Evolutionary conservation across 768 basidiomycete genomes (phyloP), one percentile per base, ranked within the genome.

Genomic region (Cubamyces lactineus): DNA sequence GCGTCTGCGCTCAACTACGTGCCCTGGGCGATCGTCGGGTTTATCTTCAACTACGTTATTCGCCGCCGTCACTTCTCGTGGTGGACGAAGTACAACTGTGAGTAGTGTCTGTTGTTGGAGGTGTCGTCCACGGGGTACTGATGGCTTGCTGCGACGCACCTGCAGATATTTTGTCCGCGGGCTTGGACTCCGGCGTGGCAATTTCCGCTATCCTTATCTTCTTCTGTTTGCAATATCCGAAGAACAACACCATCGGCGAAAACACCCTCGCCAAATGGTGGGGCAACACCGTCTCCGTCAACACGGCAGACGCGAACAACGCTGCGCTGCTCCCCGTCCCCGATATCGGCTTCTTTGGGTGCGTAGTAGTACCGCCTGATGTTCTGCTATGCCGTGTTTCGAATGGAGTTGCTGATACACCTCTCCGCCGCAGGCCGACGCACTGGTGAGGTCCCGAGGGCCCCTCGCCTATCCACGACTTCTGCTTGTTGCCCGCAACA

Each of bases 1-100:
- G 92, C 92, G 17, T 90, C 86, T 1, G 89, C 92, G 5, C 79
- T 94, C 71, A 96, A 96, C 74, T 96, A 88, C 71, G 82, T 93
- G 3, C 86, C 88, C 2, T 94, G 89, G 89, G 82, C 87, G 65
- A 77, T 86, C 62, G 80, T 87, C 43, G 86, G 86, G 16, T 93
- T 93, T 71, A 75, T 92, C 39, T 95, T 95, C 78, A 92, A 91
- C 70, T 89, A 80, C 71, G 69, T 87, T 34, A 80, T 89, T 53
- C 81, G 89, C 69, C 78, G 86, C 73, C 83, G 82, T 62, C 79
- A 86, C 69, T 91, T 91, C 72, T 77, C 82, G 13, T 91, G 86
- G 79, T 91, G 88, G 89, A 83, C 88, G 21, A 90, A 91, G 74
- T 90, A 89, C 75, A 90, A 91, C 69, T 91, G 88, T 89, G 65